Evolutionary conservation across 2,329 filamentous ascomycete species (phyloP), one percentile per base, ranked within the genome.

Genomic region (Aspergillus latus): DNA sequence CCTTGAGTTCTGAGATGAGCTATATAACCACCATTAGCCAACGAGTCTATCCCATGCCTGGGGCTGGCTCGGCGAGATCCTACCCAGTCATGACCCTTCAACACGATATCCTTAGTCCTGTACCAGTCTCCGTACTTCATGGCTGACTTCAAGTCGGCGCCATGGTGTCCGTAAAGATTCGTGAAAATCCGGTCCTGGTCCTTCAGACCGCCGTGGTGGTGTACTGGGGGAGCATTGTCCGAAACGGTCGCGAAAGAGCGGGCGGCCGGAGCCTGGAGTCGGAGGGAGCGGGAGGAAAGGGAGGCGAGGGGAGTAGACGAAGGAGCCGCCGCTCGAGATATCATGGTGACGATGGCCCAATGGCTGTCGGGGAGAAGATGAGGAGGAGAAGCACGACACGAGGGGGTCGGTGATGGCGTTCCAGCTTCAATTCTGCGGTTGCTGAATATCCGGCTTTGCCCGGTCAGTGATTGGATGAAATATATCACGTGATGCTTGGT

Each of bases 41-140:
- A 21, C 21, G 21, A 21, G 3, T 21, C 21, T 21, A 21, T 21
- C 21, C 34, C 45, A 52, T 49, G 37, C 15, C 42, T 30, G 21
- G 15, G 28, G 43, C 36, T 34, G 43, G 13, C 34, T 26, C 50
- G 37, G 52, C 15, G 36, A 48, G 39, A 49, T 36, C 70, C 58
- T 75, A 87, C 84, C 88, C 94, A 99, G 70, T 99, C 93, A 78
- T 99, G 90, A 55, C 94, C 94, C 83, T 99, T 99, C 66, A 91
- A 79, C 58, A 99, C 77, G 57, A 99, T 99, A 76, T 99, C 94
- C 84, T 99, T 99, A 54, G 94, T 99, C 84, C 95, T 96, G 82
- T 99, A 86, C 94, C 94, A 99, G 77, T 97, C 94, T 67, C 94
- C 94, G 83, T 96, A 96, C 80, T 96, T 96, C 87, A 91, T 92